phyloP scores from a whole-genome alignment of 2,329 filamentous ascomycete genomes.

The Colletotrichum sp. region DNA sequence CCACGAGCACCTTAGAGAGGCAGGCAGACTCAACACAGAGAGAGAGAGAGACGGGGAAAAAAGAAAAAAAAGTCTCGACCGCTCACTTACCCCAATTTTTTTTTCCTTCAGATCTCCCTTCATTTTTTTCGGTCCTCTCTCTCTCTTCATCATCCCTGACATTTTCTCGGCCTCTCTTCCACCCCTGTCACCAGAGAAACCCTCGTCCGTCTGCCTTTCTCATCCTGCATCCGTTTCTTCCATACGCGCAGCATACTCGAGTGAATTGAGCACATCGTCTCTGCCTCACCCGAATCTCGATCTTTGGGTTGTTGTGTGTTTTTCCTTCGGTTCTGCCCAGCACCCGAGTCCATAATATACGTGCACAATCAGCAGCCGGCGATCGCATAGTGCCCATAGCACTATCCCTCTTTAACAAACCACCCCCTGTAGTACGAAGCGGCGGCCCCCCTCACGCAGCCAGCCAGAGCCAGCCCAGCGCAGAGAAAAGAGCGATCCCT shows the following conservation, averaged over 20 bases:
- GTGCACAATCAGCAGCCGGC: constrained; percentile 10
- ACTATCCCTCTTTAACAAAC: constrained; percentile 21
- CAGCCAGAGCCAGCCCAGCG: neutral
- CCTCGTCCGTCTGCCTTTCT: neutral
- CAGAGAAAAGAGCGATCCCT: constrained; percentile 18
- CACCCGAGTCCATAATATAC: neutral
- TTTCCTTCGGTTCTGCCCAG: neutral
- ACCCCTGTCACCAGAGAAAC: neutral
- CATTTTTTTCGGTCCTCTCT: constrained; percentile 13
- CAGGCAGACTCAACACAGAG: neutral
- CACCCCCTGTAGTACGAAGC: constrained; percentile 20
- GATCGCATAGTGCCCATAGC: constrained; percentile 23
- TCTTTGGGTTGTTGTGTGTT: neutral
- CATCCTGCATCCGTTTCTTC: neutral
- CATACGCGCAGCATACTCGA: neutral
- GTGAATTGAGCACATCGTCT: neutral
- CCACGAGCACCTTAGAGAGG: neutral
- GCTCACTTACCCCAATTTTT: constrained; percentile 15
- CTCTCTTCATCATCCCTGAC: constrained; percentile 15
- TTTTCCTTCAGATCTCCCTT: constrained; percentile 17
- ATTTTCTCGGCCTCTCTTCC: constrained; percentile 3
- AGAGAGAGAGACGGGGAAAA: neutral
- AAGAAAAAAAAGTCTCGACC: constrained; percentile 2
- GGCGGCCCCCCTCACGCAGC: constrained; percentile 1
- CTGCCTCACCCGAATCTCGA: neutral